Percentiles rank a stretch among this genome's conserved stretches.
phyloP scores from a whole-genome alignment of 176 grass and related monocot genomes.

The Oryza glumipatula region DNA sequence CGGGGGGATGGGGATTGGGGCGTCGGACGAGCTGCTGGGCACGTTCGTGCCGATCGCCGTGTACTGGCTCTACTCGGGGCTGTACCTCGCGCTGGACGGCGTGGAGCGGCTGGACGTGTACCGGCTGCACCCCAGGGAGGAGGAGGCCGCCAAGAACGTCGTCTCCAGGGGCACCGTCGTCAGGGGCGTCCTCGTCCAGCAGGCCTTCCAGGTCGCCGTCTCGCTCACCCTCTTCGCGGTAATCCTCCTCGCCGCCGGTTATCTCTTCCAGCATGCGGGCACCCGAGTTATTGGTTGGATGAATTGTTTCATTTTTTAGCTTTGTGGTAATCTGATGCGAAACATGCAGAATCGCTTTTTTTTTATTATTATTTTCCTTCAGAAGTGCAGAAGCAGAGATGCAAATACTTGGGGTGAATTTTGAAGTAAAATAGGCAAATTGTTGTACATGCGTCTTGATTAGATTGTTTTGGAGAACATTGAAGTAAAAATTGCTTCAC shows the following conservation, averaged over 20 bases:
- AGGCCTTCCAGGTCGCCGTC: conserved; percentile 77
- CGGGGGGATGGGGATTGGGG: conserved; percentile 59
- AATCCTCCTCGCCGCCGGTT: conserved; percentile 16
- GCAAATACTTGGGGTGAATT: not conserved
- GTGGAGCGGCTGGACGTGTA: conserved; percentile 51
- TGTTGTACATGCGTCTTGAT: not conserved
- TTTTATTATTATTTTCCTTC: not conserved
- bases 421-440: not conserved
- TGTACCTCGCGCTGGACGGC: conserved; percentile 65
- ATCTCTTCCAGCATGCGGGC: not conserved
- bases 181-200: conserved; percentile 85
- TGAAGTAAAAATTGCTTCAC: not conserved
- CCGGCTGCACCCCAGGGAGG: conserved; percentile 72
- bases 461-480: not conserved
- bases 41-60: conserved; percentile 87
- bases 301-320: too few relatives aligned
- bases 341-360: not conserved
- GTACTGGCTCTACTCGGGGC: conserved; percentile 84
- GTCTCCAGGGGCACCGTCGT: conserved; percentile 71
- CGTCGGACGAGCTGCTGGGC: conserved; percentile 87
- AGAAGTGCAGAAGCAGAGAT: not conserved
- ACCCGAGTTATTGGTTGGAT: too few relatives aligned
- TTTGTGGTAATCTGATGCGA: not conserved
- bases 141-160: conserved; percentile 67
- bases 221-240: conserved; percentile 80